phyloP scores from a whole-genome alignment of 306 rosid genomes.

The Trichosanthes cucumerina region DNA sequence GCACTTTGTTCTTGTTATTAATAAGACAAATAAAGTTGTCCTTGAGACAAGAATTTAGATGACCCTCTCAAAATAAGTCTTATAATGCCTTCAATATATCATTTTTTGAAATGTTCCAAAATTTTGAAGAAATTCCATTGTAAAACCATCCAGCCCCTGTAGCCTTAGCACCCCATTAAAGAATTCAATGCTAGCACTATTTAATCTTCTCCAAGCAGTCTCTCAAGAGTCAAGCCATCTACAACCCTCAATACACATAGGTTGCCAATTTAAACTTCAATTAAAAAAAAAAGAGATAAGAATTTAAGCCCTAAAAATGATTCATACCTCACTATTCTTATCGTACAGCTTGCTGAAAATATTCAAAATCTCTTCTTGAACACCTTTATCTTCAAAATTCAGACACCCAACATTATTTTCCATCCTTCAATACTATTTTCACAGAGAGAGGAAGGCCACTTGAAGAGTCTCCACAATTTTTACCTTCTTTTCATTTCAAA shows the following conservation, averaged over 20 bases:
- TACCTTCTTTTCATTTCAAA: background rate
- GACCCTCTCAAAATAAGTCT: background rate
- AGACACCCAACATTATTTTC: background rate
- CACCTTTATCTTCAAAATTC: background rate
- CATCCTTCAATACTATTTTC: background rate
- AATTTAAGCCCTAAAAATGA: background rate
- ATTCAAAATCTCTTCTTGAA: background rate
- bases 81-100: background rate
- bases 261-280: no score
- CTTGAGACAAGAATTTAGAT: background rate
- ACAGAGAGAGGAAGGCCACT: background rate
- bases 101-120: no score
- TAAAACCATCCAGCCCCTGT: no score
- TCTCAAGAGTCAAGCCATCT: no score
- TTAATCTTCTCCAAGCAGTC: no score
- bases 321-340: background rate
- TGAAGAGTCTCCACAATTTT: background rate
- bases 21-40: background rate
- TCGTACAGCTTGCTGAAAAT: background rate
- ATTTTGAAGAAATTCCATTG: no score
- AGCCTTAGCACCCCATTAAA: no score
- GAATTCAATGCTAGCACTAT: no score
- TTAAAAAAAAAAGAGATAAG: no score
- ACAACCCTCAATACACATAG: no score
- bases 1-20: background rate